Evolutionary conservation across 257 asterid species (phyloP).

Genomic region (Forsythia suspensa): DNA sequence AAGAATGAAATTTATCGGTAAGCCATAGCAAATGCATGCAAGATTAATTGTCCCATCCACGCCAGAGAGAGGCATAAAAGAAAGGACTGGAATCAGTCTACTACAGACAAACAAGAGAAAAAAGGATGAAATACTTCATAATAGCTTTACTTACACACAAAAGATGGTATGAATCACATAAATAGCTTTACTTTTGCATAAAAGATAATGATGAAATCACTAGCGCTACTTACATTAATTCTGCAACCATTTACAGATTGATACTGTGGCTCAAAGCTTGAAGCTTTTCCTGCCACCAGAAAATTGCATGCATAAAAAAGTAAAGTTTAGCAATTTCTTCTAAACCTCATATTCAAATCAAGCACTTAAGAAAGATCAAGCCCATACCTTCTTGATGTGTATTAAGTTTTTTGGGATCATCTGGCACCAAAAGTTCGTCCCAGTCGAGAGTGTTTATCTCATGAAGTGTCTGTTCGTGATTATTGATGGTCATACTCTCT

Average conservation of each 20-base stretch:
- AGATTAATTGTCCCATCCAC: not conserved
- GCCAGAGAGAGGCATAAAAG: not conserved
- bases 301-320: conserved; percentile 15
- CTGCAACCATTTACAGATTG: conserved; percentile 39
- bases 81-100: conserved; percentile 9
- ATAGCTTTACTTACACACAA: not conserved
- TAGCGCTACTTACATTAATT: conserved; percentile 47
- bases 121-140: not conserved
- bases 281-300: conserved; percentile 49
- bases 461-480: conserved; percentile 72
- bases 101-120: conserved; percentile 9
- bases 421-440: conserved; percentile 90
- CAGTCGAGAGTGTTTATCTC: conserved; percentile 96
- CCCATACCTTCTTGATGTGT: conserved; percentile 58
- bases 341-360: conserved; percentile 11
- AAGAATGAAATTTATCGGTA: not conserved
- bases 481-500: conserved; percentile 53
- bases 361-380: not conserved
- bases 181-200: not conserved
- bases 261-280: conserved; percentile 47
- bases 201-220: not conserved
- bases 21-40: not conserved
- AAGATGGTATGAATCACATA: not conserved
- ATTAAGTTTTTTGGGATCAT: conserved; percentile 51
- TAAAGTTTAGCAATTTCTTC: conserved; percentile 7